Base-by-base conservation (phyloP, 805 yeast species). In the Ascoidea tarda region DNA sequence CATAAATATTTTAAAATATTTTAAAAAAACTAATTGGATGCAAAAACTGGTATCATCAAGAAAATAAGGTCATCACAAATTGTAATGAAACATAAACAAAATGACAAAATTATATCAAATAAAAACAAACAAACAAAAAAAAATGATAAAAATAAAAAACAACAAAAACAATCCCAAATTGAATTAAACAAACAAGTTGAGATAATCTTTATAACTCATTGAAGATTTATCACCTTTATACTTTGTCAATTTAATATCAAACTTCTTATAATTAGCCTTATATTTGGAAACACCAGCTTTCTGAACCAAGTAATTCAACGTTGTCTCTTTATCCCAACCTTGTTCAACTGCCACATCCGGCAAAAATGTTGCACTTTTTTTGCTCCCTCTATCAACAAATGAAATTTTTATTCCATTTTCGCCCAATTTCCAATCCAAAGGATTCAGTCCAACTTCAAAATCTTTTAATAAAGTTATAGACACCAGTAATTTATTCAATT, bases 291-390 rank as follows among this genome's bases (percentile, higher is more conserved):
- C 44, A 0, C 87, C 93, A 0, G 95, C 89, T 63, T 93, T 93
- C 28, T 73, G 68, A 2, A 91, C 77, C 46, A 95, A 71, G 58
- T 86, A 76, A 55, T 71, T 71, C 53, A 91, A 66, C 0, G 98
- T 91, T 31, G 85, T 82, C 16, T 69, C 67, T 59, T 84, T 76
- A 58, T 75, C 76, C 96, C 96, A 88, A 1, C 78, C 80, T 59
- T 90, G 95, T 58, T 91, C 98, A 5, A 69, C 73, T 28, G 96
- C 95, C 1, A 93, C 98, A 47, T 81, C 85, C 0, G 99, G 99
- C 46, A 93, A 67, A 59, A 88, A 93, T 0, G 98, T 93, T 0
- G 97, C 88, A 50, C 83, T 77, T 33, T 70, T 73, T 0, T 62
- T 54, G 4, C 67, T 61, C 1, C 75, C 73, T 6, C 62, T 59